A percentile compares a stretch with the other conserved stretches of the same genome.
These are phyloP conservation scores for Panellus pusillus DNA, from an alignment of 768 basidiomycete species.

Conservation along the genomic window DNA sequence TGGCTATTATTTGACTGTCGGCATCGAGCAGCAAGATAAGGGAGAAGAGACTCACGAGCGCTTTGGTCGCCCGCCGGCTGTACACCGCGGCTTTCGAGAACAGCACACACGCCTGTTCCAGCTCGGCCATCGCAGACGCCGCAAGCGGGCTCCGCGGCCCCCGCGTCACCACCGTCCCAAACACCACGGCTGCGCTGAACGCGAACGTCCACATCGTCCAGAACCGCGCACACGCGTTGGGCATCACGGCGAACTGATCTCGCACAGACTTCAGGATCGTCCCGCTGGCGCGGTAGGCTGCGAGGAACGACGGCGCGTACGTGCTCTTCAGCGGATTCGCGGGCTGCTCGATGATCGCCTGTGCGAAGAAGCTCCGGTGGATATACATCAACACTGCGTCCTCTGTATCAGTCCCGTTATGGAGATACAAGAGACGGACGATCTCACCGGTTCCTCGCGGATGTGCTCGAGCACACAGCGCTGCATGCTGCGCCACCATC, in stretches of 20 bases:
- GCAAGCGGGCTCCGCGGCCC: conserved; percentile 71
- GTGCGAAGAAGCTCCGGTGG: conserved; percentile 69
- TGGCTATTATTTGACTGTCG: conserved; percentile 42
- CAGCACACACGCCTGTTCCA: conserved; percentile 66
- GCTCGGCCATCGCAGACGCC: conserved; percentile 62
- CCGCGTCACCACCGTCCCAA: conserved; percentile 76
- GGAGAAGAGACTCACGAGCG: conserved; percentile 46
- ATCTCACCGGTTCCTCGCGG: conserved; percentile 44
- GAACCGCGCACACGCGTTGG: conserved; percentile 51
- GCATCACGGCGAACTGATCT: conserved; percentile 48
- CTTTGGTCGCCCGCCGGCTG: conserved; percentile 64
- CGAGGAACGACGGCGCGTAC: conserved; percentile 65
- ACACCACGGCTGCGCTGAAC: conserved; percentile 63
- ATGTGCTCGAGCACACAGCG: conserved; percentile 50
- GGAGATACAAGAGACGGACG: background rate
- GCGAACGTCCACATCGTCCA: conserved; percentile 67
- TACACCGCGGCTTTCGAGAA: conserved; percentile 60
- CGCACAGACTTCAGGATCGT: conserved; percentile 53
- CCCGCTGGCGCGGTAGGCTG: conserved; percentile 57
- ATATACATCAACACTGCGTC: conserved; percentile 57
- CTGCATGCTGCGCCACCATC: conserved; percentile 43
- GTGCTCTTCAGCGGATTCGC: conserved; percentile 63
- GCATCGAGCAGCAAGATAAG: background rate
- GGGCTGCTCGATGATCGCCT: conserved; percentile 68
- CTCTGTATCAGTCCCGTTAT: background rate